Evolutionary conservation across 2,329 filamentous ascomycete genomes (phyloP), one percentile per base, ranked within the genome.

Genomic region (Diaporthe ampelina): DNA sequence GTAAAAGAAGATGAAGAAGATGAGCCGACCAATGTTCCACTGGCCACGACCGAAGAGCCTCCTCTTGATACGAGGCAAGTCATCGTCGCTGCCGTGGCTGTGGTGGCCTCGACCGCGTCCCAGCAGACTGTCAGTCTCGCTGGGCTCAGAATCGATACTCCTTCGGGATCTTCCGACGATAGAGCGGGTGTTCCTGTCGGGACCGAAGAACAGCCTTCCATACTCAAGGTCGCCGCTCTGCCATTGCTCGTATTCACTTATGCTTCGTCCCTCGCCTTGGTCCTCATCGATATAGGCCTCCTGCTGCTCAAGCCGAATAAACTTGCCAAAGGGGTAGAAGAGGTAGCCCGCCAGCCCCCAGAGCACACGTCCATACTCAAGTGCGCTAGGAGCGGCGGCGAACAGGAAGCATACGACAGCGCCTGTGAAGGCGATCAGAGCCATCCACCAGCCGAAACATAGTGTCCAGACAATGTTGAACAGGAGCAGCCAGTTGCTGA

Each of bases 211-310:
- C 3, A 99, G 89, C 45, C 96, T 91, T 4, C 97, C 97, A 82
- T 98, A 95, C 83, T 99, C 97, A 45, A 99, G 90, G 80, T 99
- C 97, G 68, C 97, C 97, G 81, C 92, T 98, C 85, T 99, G 97
- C 97, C 97, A 99, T 84, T 98, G 95, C 83, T 99, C 97, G 81
- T 99, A 99, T 85, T 99, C 97, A 79, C 94, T 97, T 80, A 99
- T 98, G 85, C 95, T 98, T 80, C 97, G 92, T 26, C 97, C 97
- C 84, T 99, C 97, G 54, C 96, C 95, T 80, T 97, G 92, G 80
- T 99, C 97, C 84, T 99, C 97, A 75, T 98, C 94, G 63, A 95
- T 88, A 81, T 99, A 99, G 57, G 94, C 93, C 81, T 98, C 97
- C 78, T 99, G 97, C 82, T 96, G 94, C 81, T 98, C 93, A 50